Base-by-base conservation (phyloP, 805 yeast species). In the Yarrowia sp. region DNA sequence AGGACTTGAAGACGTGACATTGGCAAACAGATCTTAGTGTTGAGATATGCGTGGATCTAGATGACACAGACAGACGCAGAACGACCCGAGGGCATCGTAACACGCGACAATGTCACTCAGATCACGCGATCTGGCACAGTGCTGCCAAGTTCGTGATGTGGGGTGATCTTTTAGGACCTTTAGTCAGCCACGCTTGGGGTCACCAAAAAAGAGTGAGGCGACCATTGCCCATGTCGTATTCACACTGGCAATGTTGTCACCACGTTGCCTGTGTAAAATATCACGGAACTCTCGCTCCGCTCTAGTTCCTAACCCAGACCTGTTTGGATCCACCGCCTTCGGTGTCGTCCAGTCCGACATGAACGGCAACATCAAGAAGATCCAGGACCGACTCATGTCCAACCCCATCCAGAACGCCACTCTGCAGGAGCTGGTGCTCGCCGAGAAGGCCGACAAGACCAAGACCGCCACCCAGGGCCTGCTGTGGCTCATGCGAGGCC, bases 381-480 rank as follows among this genome's bases (percentile, higher is more conserved):
- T 92, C 72, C 83, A 92, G 71, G 81, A 86, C 56, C 85, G 88
- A 74, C 82, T 88, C 71, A 82, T 87, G 69, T 82, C 86, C 9
- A 84, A 86, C 68, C 96, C 96, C 53, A 84, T 80, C 46, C 78
- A 80, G 67, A 82, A 90, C 36, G 75, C 80, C n/a, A 88, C 96
- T 33, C 83, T 92, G 73, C 96, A 92, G 80, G 92, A 85, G 70
- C 81, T 92, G 76, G 88, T 92, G 40, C 79, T 89, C 70, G 81
- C 87, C 68, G 97, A 92, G 81, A 87, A 85, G 50, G 83, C 82
- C 44, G 86, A 86, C 71, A 86, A 85, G 78, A 82, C 83, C 74
- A 90, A 88, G 77, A 87, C 87, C 70, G 96, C 97, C 47, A 92
- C 97, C 13, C 97, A 92, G 79, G 97, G 96, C 46, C 84, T 92